phyloP scores from a whole-genome alignment of 441 rosid genomes.

The Mallotus japonicus region DNA sequence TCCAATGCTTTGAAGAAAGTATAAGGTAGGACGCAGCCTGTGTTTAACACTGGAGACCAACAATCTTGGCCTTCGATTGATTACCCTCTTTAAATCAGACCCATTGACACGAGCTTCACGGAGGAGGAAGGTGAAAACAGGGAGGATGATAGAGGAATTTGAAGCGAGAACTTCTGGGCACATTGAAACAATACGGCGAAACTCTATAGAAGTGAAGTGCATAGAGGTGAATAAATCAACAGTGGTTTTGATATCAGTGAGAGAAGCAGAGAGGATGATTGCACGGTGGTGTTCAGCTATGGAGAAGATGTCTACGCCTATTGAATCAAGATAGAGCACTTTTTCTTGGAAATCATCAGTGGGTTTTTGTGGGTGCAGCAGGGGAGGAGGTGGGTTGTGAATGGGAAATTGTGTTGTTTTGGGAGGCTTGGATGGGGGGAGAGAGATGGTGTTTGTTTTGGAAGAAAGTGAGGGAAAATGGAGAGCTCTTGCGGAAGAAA shows the following conservation, averaged over 20 bases:
- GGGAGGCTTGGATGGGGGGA: constrained; percentile 38
- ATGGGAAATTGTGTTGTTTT: constrained; percentile 13
- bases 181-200: constrained; percentile 71
- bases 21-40: constrained; percentile 67
- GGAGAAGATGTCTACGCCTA: constrained; percentile 72
- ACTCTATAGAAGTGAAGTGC: constrained; percentile 52
- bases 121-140: constrained; percentile 83
- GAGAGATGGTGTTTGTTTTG: constrained; percentile 39
- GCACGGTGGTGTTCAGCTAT: constrained; percentile 51
- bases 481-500: constrained; percentile 46
- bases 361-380: constrained; percentile 8
- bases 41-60: constrained; percentile 61
- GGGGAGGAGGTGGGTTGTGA: constrained; percentile 17
- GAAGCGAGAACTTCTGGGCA: constrained; percentile 66
- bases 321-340: constrained; percentile 73
- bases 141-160: constrained; percentile 41
- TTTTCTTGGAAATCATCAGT: constrained; percentile 58
- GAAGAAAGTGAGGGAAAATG: constrained; percentile 49
- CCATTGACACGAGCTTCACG: constrained; percentile 62
- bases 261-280: constrained; percentile 46
- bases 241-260: constrained; percentile 55
- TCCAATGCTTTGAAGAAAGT: constrained; percentile 78
- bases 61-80: constrained; percentile 79
- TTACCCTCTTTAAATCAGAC: constrained; percentile 49
- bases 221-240: constrained; percentile 56